Evolutionary conservation across 495 filamentous ascomycete genomes (phyloP).

Genomic region (Neurospora intermedia): DNA sequence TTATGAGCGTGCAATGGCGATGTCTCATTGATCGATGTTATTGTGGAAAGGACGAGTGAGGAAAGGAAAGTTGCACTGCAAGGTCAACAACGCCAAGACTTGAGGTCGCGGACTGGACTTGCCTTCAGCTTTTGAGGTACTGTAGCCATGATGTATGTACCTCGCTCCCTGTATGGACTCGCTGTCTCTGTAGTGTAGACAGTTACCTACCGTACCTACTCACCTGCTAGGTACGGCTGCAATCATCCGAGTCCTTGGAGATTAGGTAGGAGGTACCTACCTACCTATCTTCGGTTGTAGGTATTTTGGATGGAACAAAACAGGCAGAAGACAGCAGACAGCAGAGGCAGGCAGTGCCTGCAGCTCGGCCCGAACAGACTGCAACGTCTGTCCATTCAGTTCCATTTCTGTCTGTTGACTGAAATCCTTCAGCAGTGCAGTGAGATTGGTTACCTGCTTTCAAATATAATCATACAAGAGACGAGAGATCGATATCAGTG

Average conservation of each 20-base stretch:
- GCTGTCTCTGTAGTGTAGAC: background rate
- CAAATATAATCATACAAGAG: background rate
- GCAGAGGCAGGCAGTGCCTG: background rate
- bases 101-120: background rate
- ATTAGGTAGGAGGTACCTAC: too few species aligned
- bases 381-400: background rate
- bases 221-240: background rate
- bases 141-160: too few species aligned
- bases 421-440: background rate
- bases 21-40: background rate
- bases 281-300: background rate
- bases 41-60: background rate
- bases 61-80: background rate
- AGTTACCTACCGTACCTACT: background rate
- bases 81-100: background rate
- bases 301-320: background rate
- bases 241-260: background rate
- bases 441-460: background rate
- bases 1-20: background rate
- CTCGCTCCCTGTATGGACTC: too few species aligned
- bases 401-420: background rate
- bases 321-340: background rate
- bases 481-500: background rate
- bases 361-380: background rate
- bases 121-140: background rate